Conservation (phyloP, 1,139 yeast species). For the Hyphopichia wangnamkhiaoensis region DNA sequence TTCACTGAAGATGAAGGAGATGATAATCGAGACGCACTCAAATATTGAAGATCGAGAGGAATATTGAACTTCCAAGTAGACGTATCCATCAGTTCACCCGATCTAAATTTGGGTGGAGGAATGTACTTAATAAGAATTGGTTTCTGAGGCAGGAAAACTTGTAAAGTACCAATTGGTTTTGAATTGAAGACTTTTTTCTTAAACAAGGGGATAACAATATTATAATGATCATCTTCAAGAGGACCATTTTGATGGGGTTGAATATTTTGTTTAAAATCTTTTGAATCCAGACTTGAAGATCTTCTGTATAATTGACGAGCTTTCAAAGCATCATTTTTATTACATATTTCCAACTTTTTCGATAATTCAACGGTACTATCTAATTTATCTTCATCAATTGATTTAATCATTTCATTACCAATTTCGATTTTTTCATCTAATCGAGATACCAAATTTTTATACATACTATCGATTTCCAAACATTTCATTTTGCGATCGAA, state of each 20-base stretch:
- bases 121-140: conserved; percentile 31
- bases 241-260: too few relatives aligned
- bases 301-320: conserved; percentile 19
- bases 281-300: conserved; percentile 2
- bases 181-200: conserved; percentile 13
- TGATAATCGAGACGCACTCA: conserved; percentile 13
- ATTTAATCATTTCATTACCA: conserved; percentile 20
- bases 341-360: conserved; percentile 16
- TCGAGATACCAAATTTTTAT: conserved; percentile 27
- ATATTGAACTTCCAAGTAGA: conserved; percentile 29
- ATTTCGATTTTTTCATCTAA: conserved; percentile 29
- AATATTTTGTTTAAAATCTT: conserved; percentile 8
- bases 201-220: conserved; percentile 13
- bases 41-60: conserved; percentile 27
- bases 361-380: conserved; percentile 16
- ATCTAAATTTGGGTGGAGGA: conserved; percentile 29
- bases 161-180: conserved; percentile 19
- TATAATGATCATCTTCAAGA: too few relatives aligned
- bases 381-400: conserved; percentile 16
- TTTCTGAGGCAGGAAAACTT: conserved; percentile 27
- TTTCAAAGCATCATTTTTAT: conserved; percentile 18
- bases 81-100: conserved; percentile 9
- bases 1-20: conserved; percentile 5
- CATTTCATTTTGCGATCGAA: conserved; percentile 12
- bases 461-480: conserved; percentile 20